Evolutionary conservation across 345 rosid genomes (phyloP), one percentile per base, ranked within the genome.

Genomic region (Turritis glabra): DNA sequence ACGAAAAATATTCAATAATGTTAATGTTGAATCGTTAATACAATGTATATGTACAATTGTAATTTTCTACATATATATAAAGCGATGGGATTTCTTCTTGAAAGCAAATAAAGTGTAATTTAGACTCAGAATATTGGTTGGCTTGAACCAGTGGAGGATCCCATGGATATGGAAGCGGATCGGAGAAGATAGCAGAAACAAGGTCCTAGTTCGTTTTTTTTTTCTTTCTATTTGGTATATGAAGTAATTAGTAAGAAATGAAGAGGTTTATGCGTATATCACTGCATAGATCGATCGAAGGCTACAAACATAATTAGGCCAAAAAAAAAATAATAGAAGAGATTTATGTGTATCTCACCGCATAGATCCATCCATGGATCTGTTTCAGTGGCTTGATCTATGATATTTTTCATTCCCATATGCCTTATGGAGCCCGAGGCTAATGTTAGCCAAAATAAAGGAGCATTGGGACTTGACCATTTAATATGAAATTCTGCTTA

Each of bases 1-100:
- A 69, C 51, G 18, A 58, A 14, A 57, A 75, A n/a, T 30, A 54
- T 17, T 29, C 23, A 14, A 15, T 57, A 30, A 43, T 41, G 41
- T 62, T 63, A 9, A 52, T 68, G 33, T 44, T 27, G 33, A 62
- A 69, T 68, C 25, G 46, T 41, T 61, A 32, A 40, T 52, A 43
- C 64, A 76, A 29, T 70, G 75, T 63, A 76, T 41, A 76, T 76
- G 66, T 62, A n/a, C n/a, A n/a, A n/a, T 55, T 69, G 63, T 65
- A 62, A 35, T 30, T 76, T 21, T 61, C 47, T 32, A 69, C 52
- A 69, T 10, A 64, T 18, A 37, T 10, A 74, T 13, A 38, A 58
- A 23, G 23, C 8, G 56, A 50, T 75, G 68, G 26, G 35, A 19
- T 74, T 67, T 67, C 46, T 67, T 67, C 27, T 59, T 67, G 19